Percentiles rank a stretch among this genome's conserved stretches.
Evolutionary conservation across 768 basidiomycete species (phyloP).

Genomic region (Phaeotremella fagi): DNA sequence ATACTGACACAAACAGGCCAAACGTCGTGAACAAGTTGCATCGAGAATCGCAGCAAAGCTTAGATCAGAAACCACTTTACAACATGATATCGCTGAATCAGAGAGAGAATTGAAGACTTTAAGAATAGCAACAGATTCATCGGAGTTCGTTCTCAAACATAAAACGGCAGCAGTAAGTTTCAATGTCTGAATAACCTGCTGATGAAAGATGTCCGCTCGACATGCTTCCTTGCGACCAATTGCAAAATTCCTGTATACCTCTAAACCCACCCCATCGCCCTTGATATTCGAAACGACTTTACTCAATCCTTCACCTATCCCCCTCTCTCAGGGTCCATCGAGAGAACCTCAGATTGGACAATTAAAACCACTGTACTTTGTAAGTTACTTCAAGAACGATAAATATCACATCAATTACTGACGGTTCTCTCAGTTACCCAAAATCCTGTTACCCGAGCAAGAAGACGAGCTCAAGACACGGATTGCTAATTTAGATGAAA

Average conservation of each 20-base stretch:
- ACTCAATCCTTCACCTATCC: constrained; percentile 41
- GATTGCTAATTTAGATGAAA: constrained; percentile 30
- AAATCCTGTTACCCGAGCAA: constrained; percentile 40
- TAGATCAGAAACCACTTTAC: constrained; percentile 35
- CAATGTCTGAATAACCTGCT: not conserved
- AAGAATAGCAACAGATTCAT: constrained; percentile 35
- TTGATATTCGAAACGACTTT: constrained; percentile 26
- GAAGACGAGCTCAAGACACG: constrained; percentile 27
- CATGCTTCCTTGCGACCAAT: constrained; percentile 37
- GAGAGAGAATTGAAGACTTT: constrained; percentile 41
- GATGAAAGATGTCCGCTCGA: constrained; percentile 30
- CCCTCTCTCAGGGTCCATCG: constrained; percentile 35
- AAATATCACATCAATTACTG: too few relatives aligned
- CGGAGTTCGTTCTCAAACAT: constrained; percentile 35
- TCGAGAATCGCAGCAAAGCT: constrained; percentile 39
- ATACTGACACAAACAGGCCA: constrained; percentile 23
- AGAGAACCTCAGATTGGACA: constrained; percentile 22
- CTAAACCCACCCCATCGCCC: constrained; percentile 18
- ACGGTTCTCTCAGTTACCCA: constrained; percentile 46
- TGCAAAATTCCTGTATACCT: constrained; percentile 40
- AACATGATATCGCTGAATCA: constrained; percentile 39
- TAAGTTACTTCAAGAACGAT: constrained; percentile 17
- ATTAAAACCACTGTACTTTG: constrained; percentile 41
- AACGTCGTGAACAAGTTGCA: constrained; percentile 40
- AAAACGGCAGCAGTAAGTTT: constrained; percentile 41